These are phyloP conservation scores for Dendrostoma leiphaemia DNA, from an alignment of 2,329 filamentous ascomycete species.

Conservation along the genomic window DNA sequence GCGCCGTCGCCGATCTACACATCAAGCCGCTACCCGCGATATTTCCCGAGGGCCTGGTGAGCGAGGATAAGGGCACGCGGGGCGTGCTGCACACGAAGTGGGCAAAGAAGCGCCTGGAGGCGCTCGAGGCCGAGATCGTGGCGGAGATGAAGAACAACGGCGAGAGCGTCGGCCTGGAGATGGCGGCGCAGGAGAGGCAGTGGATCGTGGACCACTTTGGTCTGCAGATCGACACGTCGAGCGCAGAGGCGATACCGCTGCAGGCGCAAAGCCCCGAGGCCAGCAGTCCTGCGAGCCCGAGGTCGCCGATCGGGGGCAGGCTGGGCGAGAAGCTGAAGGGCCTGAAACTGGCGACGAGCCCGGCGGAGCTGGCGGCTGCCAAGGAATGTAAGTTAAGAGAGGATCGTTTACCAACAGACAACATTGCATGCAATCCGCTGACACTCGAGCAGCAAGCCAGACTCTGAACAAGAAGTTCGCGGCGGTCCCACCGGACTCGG, in stretches of 20 bases:
- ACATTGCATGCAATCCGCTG: too few relatives aligned
- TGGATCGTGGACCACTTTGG: conserved; percentile 87
- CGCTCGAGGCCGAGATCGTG: conserved; percentile 74
- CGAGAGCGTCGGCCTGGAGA: conserved; percentile 80
- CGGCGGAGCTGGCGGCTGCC: conserved; percentile 58
- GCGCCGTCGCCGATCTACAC: conserved; percentile 45
- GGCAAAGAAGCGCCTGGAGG: conserved; percentile 77
- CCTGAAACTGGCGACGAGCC: conserved; percentile 72
- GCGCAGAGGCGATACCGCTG: conserved; percentile 20
- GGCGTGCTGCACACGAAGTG: conserved; percentile 88
- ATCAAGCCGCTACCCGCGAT: conserved; percentile 85
- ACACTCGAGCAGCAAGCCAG: conserved; percentile 9
- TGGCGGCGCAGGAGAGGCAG: conserved; percentile 78
- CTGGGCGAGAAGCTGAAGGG: conserved; percentile 79
- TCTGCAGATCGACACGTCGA: conserved; percentile 41
- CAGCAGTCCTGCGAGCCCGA: conserved; percentile 34
- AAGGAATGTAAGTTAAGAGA: conserved; percentile 44
- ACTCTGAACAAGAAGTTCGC: conserved; percentile 10
- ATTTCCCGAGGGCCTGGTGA: conserved; percentile 73
- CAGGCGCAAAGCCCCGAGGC: conserved; percentile 25
- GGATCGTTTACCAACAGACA: too few relatives aligned
- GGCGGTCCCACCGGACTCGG: conserved; percentile 35
- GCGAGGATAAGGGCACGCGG: conserved; percentile 67
- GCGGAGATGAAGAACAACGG: conserved; percentile 69
- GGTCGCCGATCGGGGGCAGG: conserved; percentile 64